Percentiles rank a stretch among this genome's conserved stretches.
Conservation (phyloP, 352 stramenopile species). For the Phytophthora agathidicida region DNA sequence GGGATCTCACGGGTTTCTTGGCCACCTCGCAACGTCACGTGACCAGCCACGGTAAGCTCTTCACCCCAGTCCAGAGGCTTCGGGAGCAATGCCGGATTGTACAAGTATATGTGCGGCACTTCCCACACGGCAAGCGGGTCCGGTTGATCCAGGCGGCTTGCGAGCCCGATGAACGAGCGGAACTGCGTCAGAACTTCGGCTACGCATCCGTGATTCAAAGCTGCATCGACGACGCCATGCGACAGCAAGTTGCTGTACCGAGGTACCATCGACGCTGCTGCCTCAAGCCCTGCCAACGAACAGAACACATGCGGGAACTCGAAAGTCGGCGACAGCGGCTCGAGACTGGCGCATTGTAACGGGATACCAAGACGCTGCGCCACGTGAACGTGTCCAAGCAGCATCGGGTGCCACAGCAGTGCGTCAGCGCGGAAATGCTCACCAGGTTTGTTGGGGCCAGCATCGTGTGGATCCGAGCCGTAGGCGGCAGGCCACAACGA, state of each 20-base stretch:
- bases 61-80: constrained; percentile 48
- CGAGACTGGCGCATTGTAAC: constrained; percentile 44
- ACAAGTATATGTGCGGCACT: constrained; percentile 50
- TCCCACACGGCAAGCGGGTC: constrained; percentile 40
- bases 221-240: constrained; percentile 25
- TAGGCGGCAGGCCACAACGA: constrained; percentile 44
- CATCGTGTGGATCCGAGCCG: constrained; percentile 40
- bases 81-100: constrained; percentile 35
- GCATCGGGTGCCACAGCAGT: constrained; percentile 42
- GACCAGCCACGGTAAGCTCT: constrained; percentile 42
- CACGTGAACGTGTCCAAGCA: constrained; percentile 47
- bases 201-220: constrained; percentile 37
- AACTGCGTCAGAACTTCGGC: constrained; percentile 43
- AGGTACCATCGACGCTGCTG: constrained; percentile 29
- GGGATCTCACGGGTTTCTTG: background rate
- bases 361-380: constrained; percentile 52
- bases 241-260: constrained; percentile 36
- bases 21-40: constrained; percentile 29
- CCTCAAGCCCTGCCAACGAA: constrained; percentile 7
- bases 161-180: constrained; percentile 40
- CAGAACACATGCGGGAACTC: constrained; percentile 48
- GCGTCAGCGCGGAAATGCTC: constrained; percentile 45
- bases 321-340: constrained; percentile 40
- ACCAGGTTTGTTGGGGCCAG: constrained; percentile 18
- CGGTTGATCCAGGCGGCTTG: constrained; percentile 10